These are phyloP conservation scores for Ormosia semicastrata DNA, from an alignment of 306 rosid genomes.

Conservation along the genomic window DNA sequence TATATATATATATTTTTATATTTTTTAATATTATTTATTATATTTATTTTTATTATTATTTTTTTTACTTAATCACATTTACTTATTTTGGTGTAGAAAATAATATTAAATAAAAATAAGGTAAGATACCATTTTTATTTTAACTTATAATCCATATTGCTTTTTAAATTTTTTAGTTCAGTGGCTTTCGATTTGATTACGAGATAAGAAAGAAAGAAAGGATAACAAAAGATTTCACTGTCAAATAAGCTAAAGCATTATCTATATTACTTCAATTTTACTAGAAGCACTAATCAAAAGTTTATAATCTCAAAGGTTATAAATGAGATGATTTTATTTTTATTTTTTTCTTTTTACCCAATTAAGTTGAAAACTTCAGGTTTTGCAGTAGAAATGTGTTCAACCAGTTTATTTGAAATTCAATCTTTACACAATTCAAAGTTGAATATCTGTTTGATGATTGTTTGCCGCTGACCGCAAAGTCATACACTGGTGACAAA, in stretches of 20 bases:
- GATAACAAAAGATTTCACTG: background rate
- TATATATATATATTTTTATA: too few relatives aligned
- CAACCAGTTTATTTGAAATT: background rate
- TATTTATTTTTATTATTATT: too few relatives aligned
- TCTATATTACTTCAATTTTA: background rate
- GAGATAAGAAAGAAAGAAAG: background rate
- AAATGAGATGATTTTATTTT: background rate
- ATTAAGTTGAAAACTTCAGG: too few relatives aligned
- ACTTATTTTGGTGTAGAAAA: too few relatives aligned
- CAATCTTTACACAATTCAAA: background rate
- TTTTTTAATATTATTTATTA: too few relatives aligned
- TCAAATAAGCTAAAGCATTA: background rate
- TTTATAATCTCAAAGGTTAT: background rate
- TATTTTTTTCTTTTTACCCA: too few relatives aligned
- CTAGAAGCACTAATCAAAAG: background rate
- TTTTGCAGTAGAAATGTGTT: background rate
- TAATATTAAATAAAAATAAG: too few relatives aligned
- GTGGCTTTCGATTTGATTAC: background rate
- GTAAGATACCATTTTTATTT: too few relatives aligned
- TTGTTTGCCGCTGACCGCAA: background rate
- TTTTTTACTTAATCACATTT: too few relatives aligned
- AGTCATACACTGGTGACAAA: slow-evolving; percentile 20
- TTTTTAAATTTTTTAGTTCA: background rate
- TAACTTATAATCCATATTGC: background rate
- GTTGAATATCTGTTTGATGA: background rate